A percentile compares a stretch with the other conserved stretches of the same genome.
These are phyloP conservation scores for Taiozyma sp. DNA, from an alignment of 1,139 yeast species.

Conservation along the genomic window DNA sequence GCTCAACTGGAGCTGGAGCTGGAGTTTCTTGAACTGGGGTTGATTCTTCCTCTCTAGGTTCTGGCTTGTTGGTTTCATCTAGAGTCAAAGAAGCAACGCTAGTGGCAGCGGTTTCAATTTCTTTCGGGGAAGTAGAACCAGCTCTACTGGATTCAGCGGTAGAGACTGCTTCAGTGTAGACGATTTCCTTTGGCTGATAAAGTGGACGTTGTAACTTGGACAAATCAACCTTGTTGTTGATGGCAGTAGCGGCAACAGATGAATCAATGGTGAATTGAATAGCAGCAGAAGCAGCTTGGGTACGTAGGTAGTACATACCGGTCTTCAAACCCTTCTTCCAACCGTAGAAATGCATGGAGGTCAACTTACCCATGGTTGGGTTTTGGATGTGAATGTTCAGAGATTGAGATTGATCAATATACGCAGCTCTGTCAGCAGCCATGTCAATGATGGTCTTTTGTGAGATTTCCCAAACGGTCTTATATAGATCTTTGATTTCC, in stretches of 20 bases:
- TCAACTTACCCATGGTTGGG: slow-evolving; percentile 90
- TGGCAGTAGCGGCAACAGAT: slow-evolving; percentile 37
- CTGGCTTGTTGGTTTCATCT: slow-evolving; percentile 23
- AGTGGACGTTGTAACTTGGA: slow-evolving; percentile 51
- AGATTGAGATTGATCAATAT: slow-evolving; percentile 91
- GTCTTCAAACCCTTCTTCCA: slow-evolving; percentile 97
- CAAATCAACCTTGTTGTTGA: slow-evolving; percentile 45
- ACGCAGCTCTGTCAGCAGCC: slow-evolving; percentile 95
- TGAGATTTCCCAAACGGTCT: slow-evolving; percentile 95
- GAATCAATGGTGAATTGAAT: slow-evolving; percentile 68
- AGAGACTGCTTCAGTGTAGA: slow-evolving; percentile 21
- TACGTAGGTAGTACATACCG: slow-evolving; percentile 95
- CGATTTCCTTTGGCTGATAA: slow-evolving; percentile 35
- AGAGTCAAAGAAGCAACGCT: slow-evolving; percentile 27
- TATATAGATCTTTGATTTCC: slow-evolving; percentile 72
- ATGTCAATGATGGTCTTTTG: slow-evolving; percentile 84
- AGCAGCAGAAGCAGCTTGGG: slow-evolving; percentile 93
- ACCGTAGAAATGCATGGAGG: slow-evolving; percentile 97
- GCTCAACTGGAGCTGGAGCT: slow-evolving; percentile 18
- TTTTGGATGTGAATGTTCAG: slow-evolving; percentile 79
- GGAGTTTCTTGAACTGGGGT: slow-evolving; percentile 15
- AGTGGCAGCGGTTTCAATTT: slow-evolving; percentile 25
- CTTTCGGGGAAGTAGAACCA: slow-evolving; percentile 22
- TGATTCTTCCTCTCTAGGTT: slow-evolving; percentile 23
- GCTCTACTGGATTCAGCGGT: slow-evolving; percentile 22